These are phyloP conservation scores for Sugiyamaella boreocaroliniensis DNA, from an alignment of 805 yeast species.

Conservation along the genomic window DNA sequence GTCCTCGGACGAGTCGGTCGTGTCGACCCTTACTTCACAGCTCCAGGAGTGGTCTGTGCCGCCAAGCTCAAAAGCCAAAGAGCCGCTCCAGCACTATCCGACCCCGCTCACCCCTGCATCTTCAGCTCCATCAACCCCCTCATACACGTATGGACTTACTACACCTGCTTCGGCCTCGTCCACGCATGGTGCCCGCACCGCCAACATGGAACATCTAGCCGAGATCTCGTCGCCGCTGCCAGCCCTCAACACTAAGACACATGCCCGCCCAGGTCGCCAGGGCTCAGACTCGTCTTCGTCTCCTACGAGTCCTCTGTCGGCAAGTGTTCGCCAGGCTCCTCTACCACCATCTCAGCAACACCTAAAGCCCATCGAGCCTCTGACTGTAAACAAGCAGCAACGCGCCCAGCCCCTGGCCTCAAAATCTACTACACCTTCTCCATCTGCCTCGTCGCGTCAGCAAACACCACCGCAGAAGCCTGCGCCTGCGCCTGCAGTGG, in stretches of 20 bases:
- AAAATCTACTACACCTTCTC: too few species aligned
- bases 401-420: not conserved
- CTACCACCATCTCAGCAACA: constrained; percentile 1
- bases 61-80: constrained; percentile 9
- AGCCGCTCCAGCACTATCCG: not conserved
- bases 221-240: constrained; percentile 19
- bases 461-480: too few species aligned
- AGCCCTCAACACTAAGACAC: not conserved
- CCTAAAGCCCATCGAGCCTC: constrained; percentile 9
- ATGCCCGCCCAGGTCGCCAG: not conserved
- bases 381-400: constrained; percentile 3
- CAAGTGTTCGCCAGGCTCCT: not conserved
- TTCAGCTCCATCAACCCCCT: not conserved
- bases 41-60: constrained; percentile 23
- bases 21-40: constrained; percentile 10
- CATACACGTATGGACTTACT: not conserved
- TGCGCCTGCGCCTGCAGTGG: too few species aligned
- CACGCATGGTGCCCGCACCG: constrained; percentile 13
- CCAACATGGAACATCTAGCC: constrained; percentile 20
- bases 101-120: not conserved
- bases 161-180: not conserved
- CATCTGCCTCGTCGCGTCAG: not conserved
- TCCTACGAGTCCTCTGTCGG: not conserved
- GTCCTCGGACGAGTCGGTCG: not conserved
- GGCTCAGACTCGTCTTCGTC: not conserved